Base-by-base conservation (phyloP, 2,329 filamentous ascomycete genomes). In the Westerdykella sp. region DNA sequence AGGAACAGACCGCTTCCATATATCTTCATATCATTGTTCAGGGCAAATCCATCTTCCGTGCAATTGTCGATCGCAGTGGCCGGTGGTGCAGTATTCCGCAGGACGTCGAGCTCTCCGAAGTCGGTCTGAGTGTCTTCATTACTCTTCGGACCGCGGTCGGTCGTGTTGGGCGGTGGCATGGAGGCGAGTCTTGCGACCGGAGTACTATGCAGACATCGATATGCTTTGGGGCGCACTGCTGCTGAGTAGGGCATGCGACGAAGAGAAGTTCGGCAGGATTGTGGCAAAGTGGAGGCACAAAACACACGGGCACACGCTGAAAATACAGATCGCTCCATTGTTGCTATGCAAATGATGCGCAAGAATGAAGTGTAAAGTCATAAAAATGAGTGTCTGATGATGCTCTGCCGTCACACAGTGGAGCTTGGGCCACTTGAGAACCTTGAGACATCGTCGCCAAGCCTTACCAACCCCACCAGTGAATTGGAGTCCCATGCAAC, bases 31-130 rank as follows among this genome's bases (percentile, higher is more conserved):
- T 90, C 89, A 56, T 83, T 94, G 68, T 93, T 85, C 37, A 98
- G 74, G 51, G 85, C 80, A 66, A 98, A 98, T 1, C 93, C 93
- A 56, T 91, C 83, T 46, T 77, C 72, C 46, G 85, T 80, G 69
- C 87, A 95, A 5, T 85, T 81, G 56, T 96, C 89, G 37, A 98
- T 81, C 2, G 82, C 81, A 0, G 88, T 95, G 0, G 88, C 82
- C 0, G 91, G 93, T 4, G 79, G 74, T 0, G 88, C 85, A 1
- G 82, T 80, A 52, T 80, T 81, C 34, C 80, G 83, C 4, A 97
- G 76, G 6, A 98, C 83, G 63, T 98, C 83, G 51, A 97, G 75
- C 12, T 78, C 76, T 34, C 69, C 72, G 54, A 97, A 88, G 68
- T 93, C 84, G 2, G 82, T 84, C 54, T 79, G 79, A 1, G 80